Evolutionary conservation across 192 early-diverging fungal species (phyloP).

Genomic region (Piromyces sp.): DNA sequence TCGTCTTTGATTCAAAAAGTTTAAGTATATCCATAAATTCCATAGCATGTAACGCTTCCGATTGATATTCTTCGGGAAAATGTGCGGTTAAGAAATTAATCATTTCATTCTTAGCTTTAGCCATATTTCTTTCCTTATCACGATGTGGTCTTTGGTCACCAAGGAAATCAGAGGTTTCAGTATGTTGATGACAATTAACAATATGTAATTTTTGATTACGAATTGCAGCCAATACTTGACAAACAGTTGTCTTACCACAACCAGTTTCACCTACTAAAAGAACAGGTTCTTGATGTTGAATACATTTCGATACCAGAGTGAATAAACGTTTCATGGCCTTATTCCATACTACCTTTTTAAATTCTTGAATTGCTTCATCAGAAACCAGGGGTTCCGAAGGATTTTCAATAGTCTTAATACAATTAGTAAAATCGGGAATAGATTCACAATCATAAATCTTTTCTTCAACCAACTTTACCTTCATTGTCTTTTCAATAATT

Average conservation of each 20-base stretch:
- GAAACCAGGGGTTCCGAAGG: neutral
- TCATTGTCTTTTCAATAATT: constrained; percentile 70
- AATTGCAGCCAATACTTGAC: constrained; percentile 71
- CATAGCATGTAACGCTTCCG: neutral
- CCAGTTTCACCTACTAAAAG: constrained; percentile 94
- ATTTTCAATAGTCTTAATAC: constrained; percentile 8
- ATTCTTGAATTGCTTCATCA: neutral
- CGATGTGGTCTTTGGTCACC: constrained; percentile 86
- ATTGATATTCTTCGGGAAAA: neutral
- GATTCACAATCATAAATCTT: constrained; percentile 36
- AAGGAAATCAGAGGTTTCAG: constrained; percentile 83
- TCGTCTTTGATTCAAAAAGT: neutral
- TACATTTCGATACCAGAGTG: constrained; percentile 60
- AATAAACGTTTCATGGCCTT: constrained; percentile 81
- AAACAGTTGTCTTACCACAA: constrained; percentile 95
- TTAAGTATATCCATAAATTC: neutral
- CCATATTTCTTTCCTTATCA: constrained; percentile 36
- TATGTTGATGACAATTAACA: constrained; percentile 93
- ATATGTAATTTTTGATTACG: constrained; percentile 48
- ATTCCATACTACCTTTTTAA: constrained; percentile 68
- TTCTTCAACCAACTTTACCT: constrained; percentile 38
- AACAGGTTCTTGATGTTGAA: constrained; percentile 72
- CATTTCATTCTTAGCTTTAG: constrained; percentile 25
- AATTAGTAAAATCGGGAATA: constrained; percentile 24
- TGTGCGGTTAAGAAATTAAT: neutral